Evolutionary conservation across 2,329 filamentous ascomycete species (phyloP).

Genomic region (Fusarium luffae): DNA sequence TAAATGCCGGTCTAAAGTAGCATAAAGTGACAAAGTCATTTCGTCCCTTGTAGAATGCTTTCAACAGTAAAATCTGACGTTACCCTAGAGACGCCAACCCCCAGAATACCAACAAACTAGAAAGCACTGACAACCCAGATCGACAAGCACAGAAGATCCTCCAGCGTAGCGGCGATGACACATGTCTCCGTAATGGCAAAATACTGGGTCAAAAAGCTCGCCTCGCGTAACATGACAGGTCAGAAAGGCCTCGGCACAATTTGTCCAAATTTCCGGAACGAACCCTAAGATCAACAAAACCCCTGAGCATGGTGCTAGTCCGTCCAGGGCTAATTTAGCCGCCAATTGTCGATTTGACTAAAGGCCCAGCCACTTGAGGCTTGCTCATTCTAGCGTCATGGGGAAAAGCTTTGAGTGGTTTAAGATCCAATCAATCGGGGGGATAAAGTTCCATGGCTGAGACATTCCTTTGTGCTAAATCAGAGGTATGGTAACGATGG

Average conservation of each 20-base stretch:
- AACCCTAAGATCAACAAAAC: neutral
- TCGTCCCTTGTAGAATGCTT: neutral
- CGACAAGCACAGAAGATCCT: neutral
- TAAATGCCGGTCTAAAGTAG: neutral
- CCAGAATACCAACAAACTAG: neutral
- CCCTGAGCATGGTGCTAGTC: neutral
- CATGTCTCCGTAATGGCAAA: neutral
- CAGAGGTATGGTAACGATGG: too few relatives aligned
- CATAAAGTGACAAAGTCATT: neutral
- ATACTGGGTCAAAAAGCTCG: neutral
- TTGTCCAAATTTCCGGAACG: neutral
- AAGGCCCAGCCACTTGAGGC: neutral
- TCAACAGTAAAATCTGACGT: too few relatives aligned
- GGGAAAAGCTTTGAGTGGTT: neutral
- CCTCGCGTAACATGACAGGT: neutral
- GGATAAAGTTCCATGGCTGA: neutral
- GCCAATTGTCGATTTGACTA: neutral
- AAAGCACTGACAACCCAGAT: neutral
- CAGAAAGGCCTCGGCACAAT: neutral
- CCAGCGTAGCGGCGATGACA: neutral
- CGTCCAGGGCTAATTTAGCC: neutral
- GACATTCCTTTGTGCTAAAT: too few relatives aligned
- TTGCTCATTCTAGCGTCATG: neutral
- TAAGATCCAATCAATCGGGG: neutral
- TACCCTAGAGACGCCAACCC: neutral